phyloP scores from a whole-genome alignment of 2,329 filamentous ascomycete species.

The Endoconidiophora polonica region DNA sequence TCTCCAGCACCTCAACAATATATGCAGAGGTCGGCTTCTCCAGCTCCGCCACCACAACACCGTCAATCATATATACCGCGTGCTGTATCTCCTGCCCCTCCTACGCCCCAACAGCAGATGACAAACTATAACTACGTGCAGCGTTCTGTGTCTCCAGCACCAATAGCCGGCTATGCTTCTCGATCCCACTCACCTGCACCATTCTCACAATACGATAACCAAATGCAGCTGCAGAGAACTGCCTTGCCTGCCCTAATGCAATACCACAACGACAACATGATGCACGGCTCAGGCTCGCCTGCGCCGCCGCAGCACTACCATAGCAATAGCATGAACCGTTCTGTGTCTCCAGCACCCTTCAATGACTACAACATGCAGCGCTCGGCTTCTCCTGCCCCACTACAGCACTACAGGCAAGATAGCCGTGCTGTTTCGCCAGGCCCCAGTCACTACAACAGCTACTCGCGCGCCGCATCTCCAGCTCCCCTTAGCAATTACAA shows the following conservation, averaged over 20 bases:
- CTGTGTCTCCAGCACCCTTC: conserved; percentile 16
- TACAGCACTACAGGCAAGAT: conserved; percentile 19
- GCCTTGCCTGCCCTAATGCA: conserved; percentile 24
- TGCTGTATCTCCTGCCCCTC: conserved; percentile 23
- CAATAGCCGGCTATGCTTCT: conserved; percentile 7
- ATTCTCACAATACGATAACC: conserved; percentile 13
- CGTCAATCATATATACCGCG: conserved; percentile 19
- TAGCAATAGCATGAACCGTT: conserved; percentile 9
- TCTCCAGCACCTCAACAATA: conserved; percentile 19
- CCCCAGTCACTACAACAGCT: conserved; percentile 16
- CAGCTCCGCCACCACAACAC: conserved; percentile 19
- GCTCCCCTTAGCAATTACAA: conserved; percentile 17
- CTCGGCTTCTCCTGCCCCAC: conserved; percentile 5
- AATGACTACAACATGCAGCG: conserved; percentile 18
- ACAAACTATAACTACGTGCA: conserved; percentile 15
- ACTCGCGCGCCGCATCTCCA: conserved; percentile 25
- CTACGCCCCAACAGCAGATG: conserved; percentile 15
- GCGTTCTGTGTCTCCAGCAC: conserved; percentile 14
- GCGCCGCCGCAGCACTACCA: conserved; percentile 10
- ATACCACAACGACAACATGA: conserved; percentile 14
- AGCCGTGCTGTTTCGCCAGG: conserved; percentile 18
- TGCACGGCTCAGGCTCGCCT: conserved; percentile 12
- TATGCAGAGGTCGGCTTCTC: conserved; percentile 18
- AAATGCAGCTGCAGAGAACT: conserved; percentile 21
- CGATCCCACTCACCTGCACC: conserved; percentile 17